These are phyloP conservation scores for Boechera divaricarpa DNA, from an alignment of 345 rosid species.

Conservation along the genomic window DNA sequence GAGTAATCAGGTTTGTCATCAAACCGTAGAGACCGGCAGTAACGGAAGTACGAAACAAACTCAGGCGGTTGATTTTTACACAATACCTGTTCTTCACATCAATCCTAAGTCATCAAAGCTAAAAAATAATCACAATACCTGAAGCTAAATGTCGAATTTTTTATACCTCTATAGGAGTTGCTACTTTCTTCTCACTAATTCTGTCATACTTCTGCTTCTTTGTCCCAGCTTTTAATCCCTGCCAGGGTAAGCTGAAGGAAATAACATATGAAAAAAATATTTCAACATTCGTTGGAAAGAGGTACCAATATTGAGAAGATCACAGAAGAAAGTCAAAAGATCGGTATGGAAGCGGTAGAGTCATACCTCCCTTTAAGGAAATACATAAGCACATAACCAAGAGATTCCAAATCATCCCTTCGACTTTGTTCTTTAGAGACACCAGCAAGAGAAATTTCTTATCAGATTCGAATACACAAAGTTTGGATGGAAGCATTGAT, in stretches of 20 bases:
- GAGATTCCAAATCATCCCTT: constrained; percentile 84
- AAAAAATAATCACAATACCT: background rate
- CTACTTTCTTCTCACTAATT: constrained; percentile 81
- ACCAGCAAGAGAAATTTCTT: constrained; percentile 8
- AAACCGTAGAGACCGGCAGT: constrained; percentile 75
- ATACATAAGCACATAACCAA: constrained; percentile 85
- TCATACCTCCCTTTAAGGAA: constrained; percentile 76
- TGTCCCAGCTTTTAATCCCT: constrained; percentile 81
- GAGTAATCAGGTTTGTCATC: constrained; percentile 90
- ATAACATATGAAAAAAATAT: constrained; percentile 24
- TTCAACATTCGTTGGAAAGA: background rate
- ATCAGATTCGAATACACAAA: background rate
- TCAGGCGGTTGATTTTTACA: constrained; percentile 74
- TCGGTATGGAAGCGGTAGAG: background rate
- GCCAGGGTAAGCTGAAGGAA: constrained; percentile 77
- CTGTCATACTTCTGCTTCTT: constrained; percentile 83
- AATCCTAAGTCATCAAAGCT: constrained; percentile 12
- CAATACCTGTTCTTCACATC: constrained; percentile 54
- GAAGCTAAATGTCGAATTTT: background rate
- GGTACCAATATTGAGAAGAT: constrained; percentile 14
- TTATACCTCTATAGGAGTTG: constrained; percentile 74
- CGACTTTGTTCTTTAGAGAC: constrained; percentile 74
- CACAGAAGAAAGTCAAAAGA: constrained; percentile 22
- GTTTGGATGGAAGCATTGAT: background rate
- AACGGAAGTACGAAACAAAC: constrained; percentile 75